A percentile compares a stretch with the other conserved stretches of the same genome.
Evolutionary conservation across 441 rosid genomes (phyloP).

Genomic region (Pelargonium exstipulatum): DNA sequence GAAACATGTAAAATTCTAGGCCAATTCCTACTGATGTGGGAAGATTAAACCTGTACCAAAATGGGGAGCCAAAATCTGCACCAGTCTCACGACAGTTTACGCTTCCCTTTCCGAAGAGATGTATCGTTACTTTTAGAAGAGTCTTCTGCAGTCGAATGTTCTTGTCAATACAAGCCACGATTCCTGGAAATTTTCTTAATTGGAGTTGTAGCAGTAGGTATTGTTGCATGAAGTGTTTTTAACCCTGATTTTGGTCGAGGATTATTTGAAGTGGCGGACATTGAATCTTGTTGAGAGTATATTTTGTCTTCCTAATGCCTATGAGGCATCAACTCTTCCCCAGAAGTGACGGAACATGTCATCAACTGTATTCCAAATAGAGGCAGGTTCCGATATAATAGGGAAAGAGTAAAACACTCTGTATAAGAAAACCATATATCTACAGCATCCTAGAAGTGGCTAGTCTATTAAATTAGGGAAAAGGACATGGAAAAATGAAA

Average conservation of each 20-base stretch:
- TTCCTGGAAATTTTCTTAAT: conserved; percentile 19
- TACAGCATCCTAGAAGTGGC: not conserved
- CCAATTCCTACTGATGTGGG: not conserved
- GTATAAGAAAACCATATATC: not conserved
- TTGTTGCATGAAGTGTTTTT: conserved; percentile 1
- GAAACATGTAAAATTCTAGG: not conserved
- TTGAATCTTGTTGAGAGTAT: not conserved
- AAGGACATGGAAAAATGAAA: not conserved
- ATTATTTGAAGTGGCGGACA: not conserved
- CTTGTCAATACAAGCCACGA: conserved; percentile 22
- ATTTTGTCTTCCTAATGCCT: conserved; percentile 27
- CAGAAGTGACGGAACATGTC: conserved; percentile 30
- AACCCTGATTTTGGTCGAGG: not conserved
- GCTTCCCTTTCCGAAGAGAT: conserved; percentile 17
- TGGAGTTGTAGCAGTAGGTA: conserved; percentile 5
- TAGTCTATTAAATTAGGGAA: not conserved
- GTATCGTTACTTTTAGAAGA: conserved; percentile 15
- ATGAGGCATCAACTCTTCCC: conserved; percentile 45
- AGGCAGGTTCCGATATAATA: not conserved
- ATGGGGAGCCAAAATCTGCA: not conserved
- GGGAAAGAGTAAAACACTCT: not conserved
- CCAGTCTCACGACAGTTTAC: conserved; percentile 14
- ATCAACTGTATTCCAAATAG: conserved; percentile 33
- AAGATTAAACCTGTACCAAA: not conserved
- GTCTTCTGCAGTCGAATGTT: conserved; percentile 14